A percentile compares a stretch with the other conserved stretches of the same genome.
Evolutionary conservation across 306 rosid species (phyloP).

Genomic region (Gillenia trifoliata): DNA sequence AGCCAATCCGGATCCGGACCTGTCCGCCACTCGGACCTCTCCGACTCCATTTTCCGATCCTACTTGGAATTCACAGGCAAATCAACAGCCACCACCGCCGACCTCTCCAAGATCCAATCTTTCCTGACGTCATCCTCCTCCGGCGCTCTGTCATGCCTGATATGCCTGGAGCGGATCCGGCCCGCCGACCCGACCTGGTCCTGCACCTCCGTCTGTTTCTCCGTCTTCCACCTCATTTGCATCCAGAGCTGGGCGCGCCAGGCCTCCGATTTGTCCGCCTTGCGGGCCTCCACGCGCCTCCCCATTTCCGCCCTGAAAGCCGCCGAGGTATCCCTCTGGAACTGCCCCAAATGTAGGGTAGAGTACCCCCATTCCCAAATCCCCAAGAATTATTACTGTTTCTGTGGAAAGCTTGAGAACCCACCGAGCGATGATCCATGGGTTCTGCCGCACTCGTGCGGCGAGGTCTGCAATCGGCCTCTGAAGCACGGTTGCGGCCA

Average conservation of each 20-base stretch:
- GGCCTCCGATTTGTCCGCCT: constrained; percentile 59
- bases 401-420: constrained; percentile 73
- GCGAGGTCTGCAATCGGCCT: constrained; percentile 73
- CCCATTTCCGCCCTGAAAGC: constrained; percentile 45
- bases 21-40: constrained; percentile 70
- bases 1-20: constrained; percentile 21
- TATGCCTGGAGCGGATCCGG: constrained; percentile 89
- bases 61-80: constrained; percentile 68
- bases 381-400: constrained; percentile 66
- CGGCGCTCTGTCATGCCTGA: constrained; percentile 89
- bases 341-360: constrained; percentile 85
- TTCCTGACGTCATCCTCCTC: constrained; percentile 88
- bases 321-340: constrained; percentile 59
- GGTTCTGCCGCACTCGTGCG: constrained; percentile 90
- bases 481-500: constrained; percentile 77
- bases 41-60: constrained; percentile 66
- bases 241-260: constrained; percentile 96
- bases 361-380: constrained; percentile 61
- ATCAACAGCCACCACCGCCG: constrained; percentile 47
- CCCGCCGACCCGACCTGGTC: constrained; percentile 88
- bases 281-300: constrained; percentile 75
- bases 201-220: constrained; percentile 79
- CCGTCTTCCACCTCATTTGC: constrained; percentile 85
- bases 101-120: constrained; percentile 83
- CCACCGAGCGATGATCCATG: constrained; percentile 90